These are phyloP conservation scores for Leccinum subtestaceum DNA, from an alignment of 768 basidiomycete species.

Conservation along the genomic window DNA sequence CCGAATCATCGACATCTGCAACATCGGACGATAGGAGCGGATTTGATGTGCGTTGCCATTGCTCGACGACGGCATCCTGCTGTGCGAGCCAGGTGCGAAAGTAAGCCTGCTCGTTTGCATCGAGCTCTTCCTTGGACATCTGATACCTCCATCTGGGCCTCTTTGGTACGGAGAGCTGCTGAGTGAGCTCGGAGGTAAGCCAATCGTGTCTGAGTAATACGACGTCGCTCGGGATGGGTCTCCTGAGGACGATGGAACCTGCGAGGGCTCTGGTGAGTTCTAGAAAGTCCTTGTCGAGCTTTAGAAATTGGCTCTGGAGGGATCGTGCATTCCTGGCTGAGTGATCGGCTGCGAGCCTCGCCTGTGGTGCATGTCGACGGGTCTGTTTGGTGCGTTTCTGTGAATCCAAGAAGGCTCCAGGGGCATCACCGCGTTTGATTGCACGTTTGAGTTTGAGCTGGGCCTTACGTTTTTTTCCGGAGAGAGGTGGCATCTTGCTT, in stretches of 20 bases:
- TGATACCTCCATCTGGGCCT: constrained; percentile 87
- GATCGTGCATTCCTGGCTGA: constrained; percentile 40
- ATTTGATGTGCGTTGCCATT: constrained; percentile 43
- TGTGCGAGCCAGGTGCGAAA: constrained; percentile 77
- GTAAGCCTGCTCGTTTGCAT: constrained; percentile 82
- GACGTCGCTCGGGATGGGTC: constrained; percentile 50
- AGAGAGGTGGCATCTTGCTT: constrained; percentile 31
- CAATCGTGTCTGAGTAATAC: constrained; percentile 34
- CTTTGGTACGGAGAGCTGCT: constrained; percentile 40
- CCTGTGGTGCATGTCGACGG: constrained; percentile 4
- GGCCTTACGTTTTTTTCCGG: constrained; percentile 66
- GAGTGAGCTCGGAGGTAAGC: constrained; percentile 1
- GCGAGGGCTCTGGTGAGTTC: constrained; percentile 58
- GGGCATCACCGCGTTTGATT: constrained; percentile 72
- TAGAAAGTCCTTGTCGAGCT: constrained; percentile 56
- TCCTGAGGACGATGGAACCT: constrained; percentile 45
- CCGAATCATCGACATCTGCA: constrained; percentile 11
- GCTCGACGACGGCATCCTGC: constrained; percentile 54
- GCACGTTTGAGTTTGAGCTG: constrained; percentile 79
- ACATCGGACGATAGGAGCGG: constrained; percentile 1
- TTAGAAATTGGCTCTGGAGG: constrained; percentile 71
- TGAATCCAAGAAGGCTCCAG: constrained; percentile 30
- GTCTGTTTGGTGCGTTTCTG: constrained; percentile 9
- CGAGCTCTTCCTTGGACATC: constrained; percentile 85
- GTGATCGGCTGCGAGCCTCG: constrained; percentile 22